Evolutionary conservation across 345 rosid genomes (phyloP).

Genomic region (Eutrema yunnanense): DNA sequence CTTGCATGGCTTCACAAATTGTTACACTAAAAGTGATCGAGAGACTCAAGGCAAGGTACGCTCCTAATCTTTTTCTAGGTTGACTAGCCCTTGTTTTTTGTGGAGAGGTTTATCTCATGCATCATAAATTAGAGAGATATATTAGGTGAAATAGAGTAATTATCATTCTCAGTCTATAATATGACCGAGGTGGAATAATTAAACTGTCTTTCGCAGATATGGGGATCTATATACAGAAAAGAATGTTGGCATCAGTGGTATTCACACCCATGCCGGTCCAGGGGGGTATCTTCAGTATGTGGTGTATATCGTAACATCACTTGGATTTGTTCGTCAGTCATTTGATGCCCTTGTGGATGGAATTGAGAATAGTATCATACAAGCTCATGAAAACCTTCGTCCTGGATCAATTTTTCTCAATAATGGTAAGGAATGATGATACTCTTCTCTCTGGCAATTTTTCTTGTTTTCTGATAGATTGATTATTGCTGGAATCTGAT

Average conservation of each 20-base stretch:
- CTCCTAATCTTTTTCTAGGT: background rate
- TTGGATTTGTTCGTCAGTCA: constrained; percentile 92
- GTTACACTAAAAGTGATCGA: constrained; percentile 83
- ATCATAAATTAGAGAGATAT: background rate
- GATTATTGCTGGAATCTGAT: background rate
- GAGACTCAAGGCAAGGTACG: constrained; percentile 82
- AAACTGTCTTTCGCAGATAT: constrained; percentile 49
- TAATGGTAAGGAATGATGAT: constrained; percentile 45
- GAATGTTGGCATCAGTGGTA: constrained; percentile 91
- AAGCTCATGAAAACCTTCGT: constrained; percentile 89
- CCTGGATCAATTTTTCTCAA: constrained; percentile 76
- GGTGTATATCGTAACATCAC: constrained; percentile 78
- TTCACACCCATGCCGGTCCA: constrained; percentile 97
- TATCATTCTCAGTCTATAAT: background rate
- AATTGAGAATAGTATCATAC: constrained; percentile 75
- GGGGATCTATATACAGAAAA: constrained; percentile 78
- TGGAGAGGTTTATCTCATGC: background rate
- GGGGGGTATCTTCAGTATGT: constrained; percentile 97
- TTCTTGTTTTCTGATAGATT: background rate
- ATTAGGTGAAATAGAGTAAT: background rate
- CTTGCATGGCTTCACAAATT: constrained; percentile 95
- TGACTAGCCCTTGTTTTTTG: background rate
- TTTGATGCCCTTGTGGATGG: constrained; percentile 95
- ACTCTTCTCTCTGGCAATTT: background rate
- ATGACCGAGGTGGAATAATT: background rate